Base-by-base conservation (phyloP, 257 asterid genomes). In the Orobanche coerulescens region DNA sequence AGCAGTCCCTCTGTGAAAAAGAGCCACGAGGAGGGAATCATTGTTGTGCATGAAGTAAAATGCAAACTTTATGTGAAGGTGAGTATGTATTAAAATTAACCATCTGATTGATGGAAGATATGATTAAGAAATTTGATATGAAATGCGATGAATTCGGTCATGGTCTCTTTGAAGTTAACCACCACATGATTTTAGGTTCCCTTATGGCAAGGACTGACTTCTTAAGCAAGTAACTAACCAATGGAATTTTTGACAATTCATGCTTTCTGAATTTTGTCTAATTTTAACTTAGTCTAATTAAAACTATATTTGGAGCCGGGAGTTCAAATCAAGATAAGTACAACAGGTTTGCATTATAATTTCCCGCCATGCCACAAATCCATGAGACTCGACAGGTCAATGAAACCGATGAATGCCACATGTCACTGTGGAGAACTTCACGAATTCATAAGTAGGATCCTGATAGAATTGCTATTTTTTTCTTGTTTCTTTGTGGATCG, bases 11-110 rank as follows among this genome's bases (percentile, higher is more conserved):
- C 99, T 36, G 84, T 93, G 73, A 83, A 83, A 77, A 93, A 79
- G 74, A 72, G 75, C 40, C 96, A 82, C 75, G 99, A 93, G 66
- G 73, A 79, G 71, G 99, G 97, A 58, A 66, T 89, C 43, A 42
- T 56, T 53, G 77, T 80, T 9, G 90, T 93, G 47, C 95, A 89
- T 66, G 97, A 93, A 81, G 96, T 89, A 75, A 89, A 84, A 80
- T 93, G 99, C 77, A 89, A 86, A 75, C 90, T 93, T 71, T 86
- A 82, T 60, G 81, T 89, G 46, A 93, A 89, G 97, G 99, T 85
- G 72, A 68, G 74, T 64, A n/a, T 49, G 49, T 24, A n/a, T n/a
- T 43, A 31, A 47, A 37, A 4, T 34, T 11, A 20, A 43, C 50
- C 23, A 46, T 68, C 42, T 42, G 42, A 11, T 62, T 51, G 60